Base-by-base conservation (phyloP, 495 filamentous ascomycete species). In the Penicillium taxi region DNA sequence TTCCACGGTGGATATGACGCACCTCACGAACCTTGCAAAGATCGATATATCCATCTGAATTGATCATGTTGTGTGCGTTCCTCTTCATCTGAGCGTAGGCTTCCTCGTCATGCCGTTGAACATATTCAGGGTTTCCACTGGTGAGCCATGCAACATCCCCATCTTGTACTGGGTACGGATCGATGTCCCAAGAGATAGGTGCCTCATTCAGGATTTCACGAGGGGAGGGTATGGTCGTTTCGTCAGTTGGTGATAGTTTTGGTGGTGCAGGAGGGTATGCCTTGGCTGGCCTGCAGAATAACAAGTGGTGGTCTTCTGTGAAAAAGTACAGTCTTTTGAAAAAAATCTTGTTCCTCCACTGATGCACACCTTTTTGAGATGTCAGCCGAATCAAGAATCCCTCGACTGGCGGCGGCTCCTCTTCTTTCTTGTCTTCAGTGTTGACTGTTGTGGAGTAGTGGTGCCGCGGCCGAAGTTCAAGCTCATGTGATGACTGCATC, bases 351-450 rank as follows among this genome's bases (percentile, higher is more conserved):
- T 80, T 79, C 44, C 78, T 52, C 26, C 71, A 63, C 47, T 78
- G 71, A 15, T 78, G 67, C 9, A 64, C 58, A 9, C 82, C 82
- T 38, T 64, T 70, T 41, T 82, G 79, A 1, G 76, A 74, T 13
- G 82, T 84, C 17, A 86, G 60, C 13, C 82, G 74, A 24, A 86
- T 67, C 9, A 86, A 60, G 44, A 86, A 86, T 1, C 82, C 82
- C 58, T 86, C 82, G 3, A 84, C 58, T 13, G 82, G 81, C 6
- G 69, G 44, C 19, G 82, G 82, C 47, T 86, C 82, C 19, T 55
- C 60, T 47, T 64, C 64, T 44, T 54, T 66, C 30, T 48, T 50
- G 13, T 54, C 62, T 33, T 41, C 51, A 31, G 48, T 53, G 17
- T 58, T 65, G 1, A 67, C 59, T 6, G 50, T 55, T n/a, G 78